Percentiles rank a stretch among this genome's conserved stretches.
These are phyloP conservation scores for Pythium brachiatum DNA, from an alignment of 352 stramenopile species.

Conservation along the genomic window DNA sequence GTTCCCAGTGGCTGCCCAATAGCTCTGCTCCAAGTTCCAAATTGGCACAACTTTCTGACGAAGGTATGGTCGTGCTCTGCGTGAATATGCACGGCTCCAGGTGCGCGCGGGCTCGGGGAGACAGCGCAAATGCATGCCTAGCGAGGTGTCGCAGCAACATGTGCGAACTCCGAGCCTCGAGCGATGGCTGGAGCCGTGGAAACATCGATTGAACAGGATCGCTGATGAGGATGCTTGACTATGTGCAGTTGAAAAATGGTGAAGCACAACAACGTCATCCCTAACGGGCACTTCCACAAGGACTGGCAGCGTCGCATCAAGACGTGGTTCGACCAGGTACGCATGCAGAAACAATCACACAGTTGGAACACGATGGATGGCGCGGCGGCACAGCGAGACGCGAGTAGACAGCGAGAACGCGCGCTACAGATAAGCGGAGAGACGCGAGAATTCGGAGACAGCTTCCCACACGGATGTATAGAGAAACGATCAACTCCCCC, in stretches of 20 bases:
- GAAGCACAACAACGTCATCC: constrained; percentile 99
- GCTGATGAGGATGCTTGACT: constrained; percentile 14
- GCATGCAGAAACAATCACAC: not conserved
- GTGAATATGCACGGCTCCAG: constrained; percentile 19
- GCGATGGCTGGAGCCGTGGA: not conserved
- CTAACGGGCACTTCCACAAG: constrained; percentile 99
- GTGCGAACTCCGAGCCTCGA: not conserved
- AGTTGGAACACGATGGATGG: not conserved
- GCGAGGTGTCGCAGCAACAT: not conserved
- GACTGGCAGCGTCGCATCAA: constrained; percentile 98
- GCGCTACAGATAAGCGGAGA: not conserved
- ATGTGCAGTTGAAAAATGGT: constrained; percentile 87
- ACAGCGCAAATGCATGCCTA: not conserved
- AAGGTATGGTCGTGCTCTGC: constrained; percentile 49
- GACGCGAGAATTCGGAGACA: not conserved
- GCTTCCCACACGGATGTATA: not conserved
- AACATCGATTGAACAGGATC: not conserved
- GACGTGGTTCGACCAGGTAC: constrained; percentile 95
- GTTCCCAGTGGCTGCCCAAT: constrained; percentile 29
- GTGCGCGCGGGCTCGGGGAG: not conserved
- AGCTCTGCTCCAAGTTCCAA: constrained; percentile 80
- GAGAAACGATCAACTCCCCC: too few species aligned
- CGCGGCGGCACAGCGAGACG: not conserved
- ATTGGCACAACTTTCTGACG: constrained; percentile 88
- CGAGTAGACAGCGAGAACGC: not conserved